These are phyloP conservation scores for Suillus subluteus DNA, from an alignment of 768 basidiomycete genomes.

Conservation along the genomic window DNA sequence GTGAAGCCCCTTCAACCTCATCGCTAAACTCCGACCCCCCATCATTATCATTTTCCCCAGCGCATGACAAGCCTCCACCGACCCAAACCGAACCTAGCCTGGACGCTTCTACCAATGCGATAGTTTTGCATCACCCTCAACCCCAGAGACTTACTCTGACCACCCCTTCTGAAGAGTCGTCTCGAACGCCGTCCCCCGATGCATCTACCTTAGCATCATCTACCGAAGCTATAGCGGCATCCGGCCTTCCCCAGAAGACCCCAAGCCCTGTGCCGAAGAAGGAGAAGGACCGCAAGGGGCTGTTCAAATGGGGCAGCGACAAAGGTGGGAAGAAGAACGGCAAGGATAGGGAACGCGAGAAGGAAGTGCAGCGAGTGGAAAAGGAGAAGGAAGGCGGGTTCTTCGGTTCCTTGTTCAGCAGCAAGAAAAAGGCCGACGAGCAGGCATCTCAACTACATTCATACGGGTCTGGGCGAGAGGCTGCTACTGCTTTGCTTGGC, in stretches of 20 bases:
- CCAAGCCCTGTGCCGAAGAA: constrained; percentile 46
- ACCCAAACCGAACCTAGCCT: constrained; percentile 30
- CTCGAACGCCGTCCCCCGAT: constrained; percentile 67
- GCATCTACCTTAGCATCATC: constrained; percentile 27
- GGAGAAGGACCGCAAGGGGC: constrained; percentile 75
- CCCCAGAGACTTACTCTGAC: constrained; percentile 53
- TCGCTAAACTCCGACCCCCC: constrained; percentile 25
- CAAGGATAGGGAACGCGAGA: constrained; percentile 49
- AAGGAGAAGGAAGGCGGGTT: constrained; percentile 76
- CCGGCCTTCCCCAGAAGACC: constrained; percentile 27
- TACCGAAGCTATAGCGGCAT: constrained; percentile 31
- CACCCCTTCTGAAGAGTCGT: constrained; percentile 37
- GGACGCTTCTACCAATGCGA: constrained; percentile 38
- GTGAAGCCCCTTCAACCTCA: constrained; percentile 25
- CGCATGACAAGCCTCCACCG: constrained; percentile 21
- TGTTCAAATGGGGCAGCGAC: constrained; percentile 71
- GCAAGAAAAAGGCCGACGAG: constrained; percentile 87
- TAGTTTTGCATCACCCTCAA: constrained; percentile 65
- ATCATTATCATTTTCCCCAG: constrained; percentile 26
- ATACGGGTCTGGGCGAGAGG: constrained; percentile 71
- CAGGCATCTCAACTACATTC: constrained; percentile 40
- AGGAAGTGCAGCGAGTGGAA: constrained; percentile 49
- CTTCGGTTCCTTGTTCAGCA: constrained; percentile 89
- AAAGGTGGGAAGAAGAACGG: constrained; percentile 63
- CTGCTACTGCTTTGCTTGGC: constrained; percentile 86